Conservation (phyloP, 208 protist species). For the Leptomonas pyrrhocoris region DNA sequence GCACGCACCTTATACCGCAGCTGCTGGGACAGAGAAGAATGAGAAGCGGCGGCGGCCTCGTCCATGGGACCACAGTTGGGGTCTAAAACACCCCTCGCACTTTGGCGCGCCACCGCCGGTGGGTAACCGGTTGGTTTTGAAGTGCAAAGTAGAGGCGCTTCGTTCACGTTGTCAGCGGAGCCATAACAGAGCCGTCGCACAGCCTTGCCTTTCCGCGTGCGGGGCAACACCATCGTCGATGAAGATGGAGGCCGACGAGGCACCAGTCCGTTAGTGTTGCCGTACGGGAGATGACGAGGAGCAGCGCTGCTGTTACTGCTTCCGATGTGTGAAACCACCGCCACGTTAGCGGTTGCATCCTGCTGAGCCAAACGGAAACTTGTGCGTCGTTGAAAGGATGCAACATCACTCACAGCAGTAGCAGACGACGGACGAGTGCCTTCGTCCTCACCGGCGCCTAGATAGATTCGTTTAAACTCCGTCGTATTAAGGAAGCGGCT, state of each 20-base stretch:
- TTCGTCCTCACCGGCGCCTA: constrained; percentile 11
- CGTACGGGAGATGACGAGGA: not conserved
- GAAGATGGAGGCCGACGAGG: not conserved
- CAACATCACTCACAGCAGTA: not conserved
- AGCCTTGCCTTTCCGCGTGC: not conserved
- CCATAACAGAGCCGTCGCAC: not conserved
- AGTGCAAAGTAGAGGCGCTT: not conserved
- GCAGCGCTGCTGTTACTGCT: not conserved
- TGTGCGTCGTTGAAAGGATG: not conserved
- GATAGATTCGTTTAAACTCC: constrained; percentile 58
- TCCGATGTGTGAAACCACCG: not conserved
- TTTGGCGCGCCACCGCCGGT: not conserved
- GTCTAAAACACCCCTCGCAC: not conserved
- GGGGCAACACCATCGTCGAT: not conserved
- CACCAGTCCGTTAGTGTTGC: not conserved
- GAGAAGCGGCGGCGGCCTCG: not conserved
- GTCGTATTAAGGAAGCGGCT: constrained; percentile 48
- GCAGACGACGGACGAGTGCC: not conserved
- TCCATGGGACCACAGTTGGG: not conserved
- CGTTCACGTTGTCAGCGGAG: not conserved
- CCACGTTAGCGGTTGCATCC: not conserved
- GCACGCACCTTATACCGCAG: constrained; percentile 15
- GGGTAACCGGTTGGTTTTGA: not conserved
- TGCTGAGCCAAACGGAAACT: not conserved
- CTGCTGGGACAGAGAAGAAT: constrained; percentile 4